Conservation (phyloP, 768 basidiomycete genomes). For the Amanita inopinata region DNA sequence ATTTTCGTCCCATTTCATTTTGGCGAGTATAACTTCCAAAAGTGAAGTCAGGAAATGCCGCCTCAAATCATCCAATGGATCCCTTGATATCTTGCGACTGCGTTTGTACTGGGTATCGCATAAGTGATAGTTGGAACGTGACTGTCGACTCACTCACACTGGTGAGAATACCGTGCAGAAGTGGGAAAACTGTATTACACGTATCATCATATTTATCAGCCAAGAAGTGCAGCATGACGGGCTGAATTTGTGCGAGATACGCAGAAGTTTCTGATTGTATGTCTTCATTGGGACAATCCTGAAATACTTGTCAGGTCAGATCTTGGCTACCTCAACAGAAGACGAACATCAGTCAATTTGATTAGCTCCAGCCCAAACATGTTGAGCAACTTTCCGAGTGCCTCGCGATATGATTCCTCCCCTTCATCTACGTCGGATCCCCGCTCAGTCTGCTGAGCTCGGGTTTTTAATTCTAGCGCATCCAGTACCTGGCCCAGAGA, state of each 20-base stretch:
- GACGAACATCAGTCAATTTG: constrained; percentile 72
- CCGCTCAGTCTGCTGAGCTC: constrained; percentile 52
- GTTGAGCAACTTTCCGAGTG: constrained; percentile 77
- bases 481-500: constrained; percentile 77
- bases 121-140: constrained; percentile 3
- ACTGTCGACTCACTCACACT: constrained; percentile 39
- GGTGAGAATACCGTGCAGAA: constrained; percentile 65
- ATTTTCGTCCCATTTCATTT: constrained; percentile 86
- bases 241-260: constrained; percentile 59
- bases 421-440: constrained; percentile 76
- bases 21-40: constrained; percentile 68
- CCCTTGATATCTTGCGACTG: constrained; percentile 47
- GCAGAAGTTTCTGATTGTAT: constrained; percentile 54
- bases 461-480: constrained; percentile 70
- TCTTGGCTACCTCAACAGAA: constrained; percentile 1
- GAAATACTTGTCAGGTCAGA: constrained; percentile 6
- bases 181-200: constrained; percentile 72
- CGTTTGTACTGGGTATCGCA: constrained; percentile 63
- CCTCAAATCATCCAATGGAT: constrained; percentile 53
- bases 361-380: constrained; percentile 72
- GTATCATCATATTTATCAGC: constrained; percentile 89
- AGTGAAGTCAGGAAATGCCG: constrained; percentile 71
- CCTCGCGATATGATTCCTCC: constrained; percentile 83
- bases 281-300: constrained; percentile 56
- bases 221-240: constrained; percentile 80